Evolutionary conservation across 306 rosid genomes (phyloP).

Genomic region (Cucumis cinereus): DNA sequence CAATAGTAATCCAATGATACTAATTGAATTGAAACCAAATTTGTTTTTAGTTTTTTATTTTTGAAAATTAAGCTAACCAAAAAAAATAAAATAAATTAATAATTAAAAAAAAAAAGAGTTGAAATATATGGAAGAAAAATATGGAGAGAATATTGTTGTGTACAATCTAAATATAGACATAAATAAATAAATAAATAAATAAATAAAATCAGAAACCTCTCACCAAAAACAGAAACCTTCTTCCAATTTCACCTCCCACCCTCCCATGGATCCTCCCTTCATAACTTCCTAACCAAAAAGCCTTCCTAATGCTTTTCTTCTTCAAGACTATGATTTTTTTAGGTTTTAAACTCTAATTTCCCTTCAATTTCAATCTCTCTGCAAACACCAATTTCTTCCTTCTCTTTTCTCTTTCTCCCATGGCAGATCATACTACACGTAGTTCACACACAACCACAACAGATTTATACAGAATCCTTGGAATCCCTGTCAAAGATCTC

Average conservation of each 20-base stretch:
- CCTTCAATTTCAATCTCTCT: neutral
- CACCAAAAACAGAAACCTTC: neutral
- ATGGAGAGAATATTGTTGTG: too few species aligned
- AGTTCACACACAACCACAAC: constrained; percentile 20
- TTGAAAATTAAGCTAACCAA: too few species aligned
- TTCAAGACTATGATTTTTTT: too few species aligned
- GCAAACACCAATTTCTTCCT: neutral
- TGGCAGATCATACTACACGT: constrained; percentile 39
- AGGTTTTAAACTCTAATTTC: too few species aligned
- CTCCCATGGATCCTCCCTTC: neutral
- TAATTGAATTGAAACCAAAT: too few species aligned
- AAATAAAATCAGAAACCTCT: too few species aligned
- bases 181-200: too few species aligned
- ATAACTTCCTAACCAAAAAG: neutral
- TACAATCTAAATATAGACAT: neutral
- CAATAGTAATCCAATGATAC: too few species aligned
- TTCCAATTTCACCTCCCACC: neutral
- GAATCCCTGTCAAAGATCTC: constrained; percentile 47
- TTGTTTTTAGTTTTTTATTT: too few species aligned
- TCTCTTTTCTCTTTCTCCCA: constrained; percentile 10
- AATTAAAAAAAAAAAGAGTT: too few species aligned
- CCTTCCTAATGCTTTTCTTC: neutral
- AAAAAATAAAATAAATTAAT: too few species aligned
- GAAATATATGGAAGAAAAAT: too few species aligned
- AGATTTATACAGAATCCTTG: constrained; percentile 37